These are phyloP conservation scores for Coprinopsis strossmayeri DNA, from an alignment of 768 basidiomycete species.

Conservation along the genomic window DNA sequence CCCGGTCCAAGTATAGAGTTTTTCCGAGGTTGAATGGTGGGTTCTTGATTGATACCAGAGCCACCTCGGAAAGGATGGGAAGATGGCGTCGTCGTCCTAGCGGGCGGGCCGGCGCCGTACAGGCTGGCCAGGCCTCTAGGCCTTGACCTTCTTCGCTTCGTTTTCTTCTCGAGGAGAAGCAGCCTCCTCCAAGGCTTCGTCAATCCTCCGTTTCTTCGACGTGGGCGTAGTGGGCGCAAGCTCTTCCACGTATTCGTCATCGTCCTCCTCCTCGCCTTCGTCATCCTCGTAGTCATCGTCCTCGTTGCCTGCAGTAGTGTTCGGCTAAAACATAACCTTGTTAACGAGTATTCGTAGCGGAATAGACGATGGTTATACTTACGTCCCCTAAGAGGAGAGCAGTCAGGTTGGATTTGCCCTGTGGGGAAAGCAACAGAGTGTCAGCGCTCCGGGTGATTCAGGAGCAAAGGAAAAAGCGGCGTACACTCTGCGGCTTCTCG, in stretches of 20 bases:
- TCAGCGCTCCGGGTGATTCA: no score
- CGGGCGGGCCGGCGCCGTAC: no score
- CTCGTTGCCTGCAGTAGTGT: neutral
- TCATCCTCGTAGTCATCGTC: constrained; percentile 15
- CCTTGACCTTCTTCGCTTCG: constrained; percentile 35
- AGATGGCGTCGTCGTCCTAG: no score
- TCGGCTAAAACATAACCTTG: constrained; percentile 3
- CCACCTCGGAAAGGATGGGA: no score
- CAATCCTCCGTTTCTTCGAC: constrained; percentile 30
- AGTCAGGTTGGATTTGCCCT: constrained; percentile 18
- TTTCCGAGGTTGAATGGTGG: no score
- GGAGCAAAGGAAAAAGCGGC: neutral
- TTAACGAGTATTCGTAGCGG: constrained; percentile 18
- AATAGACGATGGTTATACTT: constrained; percentile 7
- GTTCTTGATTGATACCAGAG: no score
- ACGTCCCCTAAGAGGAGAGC: constrained; percentile 25
- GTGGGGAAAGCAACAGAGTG: no score
- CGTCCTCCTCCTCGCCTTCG: constrained; percentile 20
- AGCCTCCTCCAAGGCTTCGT: constrained; percentile 25
- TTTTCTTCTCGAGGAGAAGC: constrained; percentile 16
- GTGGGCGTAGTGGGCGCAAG: constrained; percentile 17
- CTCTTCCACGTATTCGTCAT: constrained; percentile 24
- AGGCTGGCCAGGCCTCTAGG: constrained; percentile 20
- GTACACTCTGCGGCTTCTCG: neutral
- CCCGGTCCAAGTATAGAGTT: no score